phyloP scores from a whole-genome alignment of 2,329 filamentous ascomycete genomes.

The Stylonectria norvegica region DNA sequence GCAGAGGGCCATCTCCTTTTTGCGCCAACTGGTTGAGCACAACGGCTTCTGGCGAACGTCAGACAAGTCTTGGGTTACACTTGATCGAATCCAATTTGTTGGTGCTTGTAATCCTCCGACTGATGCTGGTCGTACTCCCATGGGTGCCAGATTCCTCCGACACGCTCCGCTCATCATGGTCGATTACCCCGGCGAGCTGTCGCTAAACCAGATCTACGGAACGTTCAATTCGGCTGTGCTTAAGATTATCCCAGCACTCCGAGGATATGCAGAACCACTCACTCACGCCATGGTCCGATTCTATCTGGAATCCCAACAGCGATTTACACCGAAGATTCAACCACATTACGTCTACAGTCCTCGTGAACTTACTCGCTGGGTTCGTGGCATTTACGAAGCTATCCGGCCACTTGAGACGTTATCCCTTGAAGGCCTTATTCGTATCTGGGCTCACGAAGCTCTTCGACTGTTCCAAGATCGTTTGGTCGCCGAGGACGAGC shows the following conservation, averaged over 20 bases:
- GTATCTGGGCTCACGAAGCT: conserved; percentile 98
- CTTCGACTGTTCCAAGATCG: conserved; percentile 95
- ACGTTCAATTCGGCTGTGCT: conserved; percentile 96
- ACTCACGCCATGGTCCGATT: conserved; percentile 98
- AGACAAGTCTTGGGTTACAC: conserved; percentile 95
- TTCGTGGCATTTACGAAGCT: conserved; percentile 94
- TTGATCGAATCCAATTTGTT: conserved; percentile 98
- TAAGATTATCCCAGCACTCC: conserved; percentile 93
- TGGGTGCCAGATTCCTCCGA: conserved; percentile 89
- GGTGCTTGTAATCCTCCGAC: conserved; percentile 98
- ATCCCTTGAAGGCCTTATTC: conserved; percentile 83
- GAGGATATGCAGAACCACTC: conserved; percentile 88
- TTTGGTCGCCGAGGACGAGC: conserved; percentile 89
- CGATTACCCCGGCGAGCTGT: conserved; percentile 94
- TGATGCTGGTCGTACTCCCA: conserved; percentile 90
- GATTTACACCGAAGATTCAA: conserved; percentile 94
- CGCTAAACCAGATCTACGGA: conserved; percentile 94
- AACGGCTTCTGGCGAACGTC: conserved; percentile 98
- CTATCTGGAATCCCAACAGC: conserved; percentile 88
- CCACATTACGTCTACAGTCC: conserved; percentile 99
- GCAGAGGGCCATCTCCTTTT: conserved; percentile 93
- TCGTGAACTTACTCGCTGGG: conserved; percentile 96
- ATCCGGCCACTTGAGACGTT: conserved; percentile 88
- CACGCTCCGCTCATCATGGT: conserved; percentile 99
- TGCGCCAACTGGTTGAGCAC: conserved; percentile 95